Percentiles rank a stretch among this genome's conserved stretches.
Evolutionary conservation across 1,284 basidiomycete species (phyloP).

Genomic region (Marasmius sp.): DNA sequence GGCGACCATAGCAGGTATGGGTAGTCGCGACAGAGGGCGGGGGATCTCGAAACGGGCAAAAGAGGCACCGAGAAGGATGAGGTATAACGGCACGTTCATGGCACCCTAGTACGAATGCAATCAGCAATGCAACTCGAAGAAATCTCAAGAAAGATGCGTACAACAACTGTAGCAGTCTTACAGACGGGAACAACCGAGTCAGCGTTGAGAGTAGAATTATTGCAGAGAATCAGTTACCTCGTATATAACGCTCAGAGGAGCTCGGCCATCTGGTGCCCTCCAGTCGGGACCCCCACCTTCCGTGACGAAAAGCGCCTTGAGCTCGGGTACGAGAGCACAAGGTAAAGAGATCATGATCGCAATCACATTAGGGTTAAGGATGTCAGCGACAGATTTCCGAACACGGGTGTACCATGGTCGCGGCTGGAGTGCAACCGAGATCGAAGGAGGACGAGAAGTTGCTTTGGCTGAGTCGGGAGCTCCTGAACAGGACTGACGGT

Average conservation of each 20-base stretch:
- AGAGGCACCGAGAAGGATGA: slow-evolving; percentile 55
- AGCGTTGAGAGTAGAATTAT: background rate
- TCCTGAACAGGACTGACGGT: background rate
- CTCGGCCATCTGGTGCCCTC: slow-evolving; percentile 51
- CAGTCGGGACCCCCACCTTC: slow-evolving; percentile 39
- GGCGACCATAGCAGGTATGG: slow-evolving; percentile 47
- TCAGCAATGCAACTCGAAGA: slow-evolving; percentile 22
- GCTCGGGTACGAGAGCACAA: slow-evolving; percentile 45
- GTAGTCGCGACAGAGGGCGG: slow-evolving; percentile 38
- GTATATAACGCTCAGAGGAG: slow-evolving; percentile 47
- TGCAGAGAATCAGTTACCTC: slow-evolving; percentile 25
- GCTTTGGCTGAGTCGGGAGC: no score
- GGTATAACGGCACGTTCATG: slow-evolving; percentile 49
- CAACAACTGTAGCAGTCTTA: background rate
- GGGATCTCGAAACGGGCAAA: slow-evolving; percentile 50
- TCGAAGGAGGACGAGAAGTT: no score
- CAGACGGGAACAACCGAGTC: no score
- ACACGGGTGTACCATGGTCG: slow-evolving; percentile 14
- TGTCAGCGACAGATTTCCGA: slow-evolving; percentile 27
- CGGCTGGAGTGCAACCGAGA: no score
- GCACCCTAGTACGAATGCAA: slow-evolving; percentile 40
- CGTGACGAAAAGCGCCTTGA: slow-evolving; percentile 54
- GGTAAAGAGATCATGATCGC: slow-evolving; percentile 45
- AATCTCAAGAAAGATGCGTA: background rate
- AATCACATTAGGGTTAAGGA: slow-evolving; percentile 38